These are phyloP conservation scores for Leccinum griseonigrum DNA, from an alignment of 1,284 basidiomycete genomes.

Conservation along the genomic window DNA sequence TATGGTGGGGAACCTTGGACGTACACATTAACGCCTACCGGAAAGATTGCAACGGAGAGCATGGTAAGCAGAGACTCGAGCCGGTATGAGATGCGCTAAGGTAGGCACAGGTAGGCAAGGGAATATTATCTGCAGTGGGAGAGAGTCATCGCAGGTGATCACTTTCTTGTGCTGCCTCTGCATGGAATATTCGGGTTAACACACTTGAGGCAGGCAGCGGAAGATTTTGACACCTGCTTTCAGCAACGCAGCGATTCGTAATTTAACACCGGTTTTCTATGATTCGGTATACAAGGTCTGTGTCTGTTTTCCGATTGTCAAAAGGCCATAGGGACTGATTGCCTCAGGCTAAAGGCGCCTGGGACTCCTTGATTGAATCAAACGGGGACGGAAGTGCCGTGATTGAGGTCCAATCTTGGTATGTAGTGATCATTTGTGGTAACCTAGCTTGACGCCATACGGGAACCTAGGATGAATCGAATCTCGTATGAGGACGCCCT, in stretches of 20 bases:
- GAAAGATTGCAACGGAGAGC: constrained; percentile 6
- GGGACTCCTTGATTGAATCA: constrained; percentile 48
- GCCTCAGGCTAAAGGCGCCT: constrained; percentile 38
- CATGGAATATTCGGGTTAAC: not conserved
- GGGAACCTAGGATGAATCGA: constrained; percentile 46
- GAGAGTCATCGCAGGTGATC: constrained; percentile 25
- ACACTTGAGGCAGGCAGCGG: constrained; percentile 37
- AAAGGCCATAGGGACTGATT: not conserved
- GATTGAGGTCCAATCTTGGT: constrained; percentile 51
- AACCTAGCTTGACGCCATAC: not conserved
- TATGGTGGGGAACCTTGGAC: constrained; percentile 46
- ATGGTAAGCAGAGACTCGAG: constrained; percentile 17
- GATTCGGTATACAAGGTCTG: constrained; percentile 37
- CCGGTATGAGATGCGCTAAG: not conserved
- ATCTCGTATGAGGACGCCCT: constrained; percentile 39
- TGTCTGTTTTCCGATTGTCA: not conserved
- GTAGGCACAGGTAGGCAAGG: constrained; percentile 18
- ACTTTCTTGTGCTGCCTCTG: not conserved
- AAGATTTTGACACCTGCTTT: constrained; percentile 48
- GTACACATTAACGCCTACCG: constrained; percentile 10
- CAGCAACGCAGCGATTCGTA: constrained; percentile 44
- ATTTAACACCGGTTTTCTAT: constrained; percentile 43
- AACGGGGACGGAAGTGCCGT: constrained; percentile 25
- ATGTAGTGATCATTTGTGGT: not conserved
- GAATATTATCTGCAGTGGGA: constrained; percentile 20